These are phyloP conservation scores for Daldinia loculata DNA, from an alignment of 495 filamentous ascomycete species.

Conservation along the genomic window DNA sequence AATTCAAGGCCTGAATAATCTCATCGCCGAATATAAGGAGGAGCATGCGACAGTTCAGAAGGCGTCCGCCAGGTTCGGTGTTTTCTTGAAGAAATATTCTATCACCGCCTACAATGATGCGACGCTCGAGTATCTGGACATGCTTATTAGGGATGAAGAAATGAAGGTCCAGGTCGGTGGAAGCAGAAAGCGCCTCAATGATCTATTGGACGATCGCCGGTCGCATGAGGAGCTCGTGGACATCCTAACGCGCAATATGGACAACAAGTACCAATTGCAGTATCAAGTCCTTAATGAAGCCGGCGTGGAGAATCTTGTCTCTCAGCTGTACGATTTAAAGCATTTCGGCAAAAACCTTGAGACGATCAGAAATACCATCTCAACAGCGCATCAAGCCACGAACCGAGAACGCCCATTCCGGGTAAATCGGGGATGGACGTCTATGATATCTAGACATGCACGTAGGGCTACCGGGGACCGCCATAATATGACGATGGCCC, in stretches of 20 bases:
- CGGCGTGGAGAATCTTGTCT: not conserved
- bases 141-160: slow-evolving; percentile 42
- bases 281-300: not conserved
- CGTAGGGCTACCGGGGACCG: not conserved
- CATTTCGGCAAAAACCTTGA: not conserved
- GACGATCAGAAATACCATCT: not conserved
- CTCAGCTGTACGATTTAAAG: not conserved
- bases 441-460: not conserved
- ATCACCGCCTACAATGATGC: slow-evolving; percentile 53
- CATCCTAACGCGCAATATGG: not conserved
- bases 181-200: not conserved
- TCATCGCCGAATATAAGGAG: slow-evolving; percentile 42
- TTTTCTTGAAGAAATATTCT: slow-evolving; percentile 51
- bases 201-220: not conserved
- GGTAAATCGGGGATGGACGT: not conserved
- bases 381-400: not conserved
- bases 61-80: slow-evolving; percentile 49
- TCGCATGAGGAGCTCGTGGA: not conserved
- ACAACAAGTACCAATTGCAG: not conserved
- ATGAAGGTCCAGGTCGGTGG: not conserved
- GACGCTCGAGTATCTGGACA: slow-evolving; percentile 51
- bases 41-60: slow-evolving; percentile 47
- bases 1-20: not conserved
- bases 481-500: not conserved
- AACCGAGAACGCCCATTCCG: not conserved